phyloP scores from a whole-genome alignment of 129 eudicot species.

The Tagetes erecta region DNA sequence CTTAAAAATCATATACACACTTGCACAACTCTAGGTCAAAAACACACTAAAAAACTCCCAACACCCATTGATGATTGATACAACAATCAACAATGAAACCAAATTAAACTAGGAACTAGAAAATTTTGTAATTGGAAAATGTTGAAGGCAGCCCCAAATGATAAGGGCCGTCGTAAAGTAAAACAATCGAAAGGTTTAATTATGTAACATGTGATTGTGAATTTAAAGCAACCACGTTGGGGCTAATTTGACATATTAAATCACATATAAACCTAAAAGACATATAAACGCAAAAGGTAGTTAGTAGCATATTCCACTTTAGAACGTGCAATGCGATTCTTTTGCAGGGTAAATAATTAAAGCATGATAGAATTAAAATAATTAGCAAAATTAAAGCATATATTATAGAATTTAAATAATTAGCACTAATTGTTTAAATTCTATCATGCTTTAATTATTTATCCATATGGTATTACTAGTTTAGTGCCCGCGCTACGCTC shows the following conservation, averaged over 20 bases:
- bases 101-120: no score
- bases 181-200: not conserved
- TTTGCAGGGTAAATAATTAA: not conserved
- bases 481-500: no score
- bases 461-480: no score
- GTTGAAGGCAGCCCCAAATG: not conserved
- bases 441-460: not conserved
- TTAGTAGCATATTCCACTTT: conserved; percentile 10
- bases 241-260: conserved; percentile 10
- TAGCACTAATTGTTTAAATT: conserved; percentile 1
- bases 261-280: not conserved
- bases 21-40: no score
- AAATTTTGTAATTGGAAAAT: not conserved
- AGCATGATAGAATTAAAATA: no score
- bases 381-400: no score
- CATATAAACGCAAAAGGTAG: no score
- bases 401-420: no score
- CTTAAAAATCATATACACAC: no score
- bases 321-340: conserved; percentile 13
- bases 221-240: conserved; percentile 27
- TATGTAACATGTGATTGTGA: not conserved
- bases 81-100: no score
- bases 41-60: no score
- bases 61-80: no score
- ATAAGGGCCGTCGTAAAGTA: not conserved